These are phyloP conservation scores for Phytomonas francai DNA, from an alignment of 208 protist species.

Conservation along the genomic window DNA sequence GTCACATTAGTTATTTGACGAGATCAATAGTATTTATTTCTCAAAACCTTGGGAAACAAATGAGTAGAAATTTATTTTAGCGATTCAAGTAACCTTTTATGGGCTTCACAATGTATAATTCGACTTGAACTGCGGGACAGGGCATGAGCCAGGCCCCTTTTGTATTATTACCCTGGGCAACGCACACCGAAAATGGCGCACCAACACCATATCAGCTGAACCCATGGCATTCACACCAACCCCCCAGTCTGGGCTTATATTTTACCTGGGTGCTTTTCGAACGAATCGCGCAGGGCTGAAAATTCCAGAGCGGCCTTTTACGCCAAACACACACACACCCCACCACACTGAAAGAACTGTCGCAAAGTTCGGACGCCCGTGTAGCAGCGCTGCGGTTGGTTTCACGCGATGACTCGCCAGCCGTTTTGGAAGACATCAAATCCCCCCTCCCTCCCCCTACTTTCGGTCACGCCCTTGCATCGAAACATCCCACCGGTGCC, in stretches of 20 bases:
- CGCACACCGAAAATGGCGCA: background rate
- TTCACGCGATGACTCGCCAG: too few relatives aligned
- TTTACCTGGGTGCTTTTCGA: background rate
- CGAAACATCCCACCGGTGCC: too few relatives aligned
- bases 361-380: background rate
- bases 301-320: background rate
- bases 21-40: slow-evolving; percentile 5
- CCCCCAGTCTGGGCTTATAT: background rate
- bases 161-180: background rate
- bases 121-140: background rate
- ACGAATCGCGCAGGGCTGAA: background rate
- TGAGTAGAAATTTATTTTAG: slow-evolving; percentile 13
- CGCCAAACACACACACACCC: background rate
- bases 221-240: background rate
- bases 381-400: too few relatives aligned
- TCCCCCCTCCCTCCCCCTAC: too few relatives aligned
- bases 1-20: background rate
- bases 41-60: background rate
- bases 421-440: too few relatives aligned
- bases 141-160: background rate
- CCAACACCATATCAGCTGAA: background rate
- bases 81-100: background rate
- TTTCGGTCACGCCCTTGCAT: too few relatives aligned
- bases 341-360: background rate
- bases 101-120: background rate